Evolutionary conservation across 257 asterid species (phyloP).

Genomic region (Lycium ferocissimum): DNA sequence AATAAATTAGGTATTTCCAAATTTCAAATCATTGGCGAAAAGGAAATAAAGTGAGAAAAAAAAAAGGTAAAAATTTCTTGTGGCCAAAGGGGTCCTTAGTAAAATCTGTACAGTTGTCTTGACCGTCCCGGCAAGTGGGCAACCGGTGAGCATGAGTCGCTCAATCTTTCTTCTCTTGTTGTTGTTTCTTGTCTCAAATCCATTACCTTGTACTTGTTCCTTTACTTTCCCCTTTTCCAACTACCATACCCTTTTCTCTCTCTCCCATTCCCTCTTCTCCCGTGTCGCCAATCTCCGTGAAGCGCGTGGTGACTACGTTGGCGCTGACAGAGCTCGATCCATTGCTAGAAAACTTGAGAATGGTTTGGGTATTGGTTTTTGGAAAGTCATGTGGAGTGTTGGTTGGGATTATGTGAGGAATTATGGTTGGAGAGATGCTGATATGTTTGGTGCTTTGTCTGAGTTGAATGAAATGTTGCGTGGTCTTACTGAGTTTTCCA

Average conservation of each 20-base stretch:
- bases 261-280: slow-evolving; percentile 72
- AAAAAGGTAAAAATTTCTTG: too few relatives aligned
- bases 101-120: neutral
- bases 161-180: neutral
- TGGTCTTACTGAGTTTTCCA: slow-evolving; percentile 52
- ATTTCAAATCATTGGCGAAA: too few relatives aligned
- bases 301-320: slow-evolving; percentile 71
- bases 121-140: neutral
- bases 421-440: slow-evolving; percentile 63
- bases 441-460: slow-evolving; percentile 49
- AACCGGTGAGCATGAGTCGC: too few relatives aligned
- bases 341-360: slow-evolving; percentile 57
- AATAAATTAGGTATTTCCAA: too few relatives aligned
- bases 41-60: too few relatives aligned
- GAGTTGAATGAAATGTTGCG: slow-evolving; percentile 63
- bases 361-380: slow-evolving; percentile 63
- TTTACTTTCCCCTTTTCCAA: slow-evolving; percentile 49
- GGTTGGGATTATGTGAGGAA: slow-evolving; percentile 71
- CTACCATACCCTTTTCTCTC: slow-evolving; percentile 62
- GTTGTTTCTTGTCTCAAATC: slow-evolving; percentile 39
- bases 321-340: slow-evolving; percentile 63
- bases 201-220: slow-evolving; percentile 34
- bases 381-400: slow-evolving; percentile 54
- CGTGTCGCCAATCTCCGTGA: slow-evolving; percentile 80
- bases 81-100: too few relatives aligned